A percentile compares a stretch with the other conserved stretches of the same genome.
phyloP scores from a whole-genome alignment of 805 yeast species.

The Saccharomycopsis guyanensis region DNA sequence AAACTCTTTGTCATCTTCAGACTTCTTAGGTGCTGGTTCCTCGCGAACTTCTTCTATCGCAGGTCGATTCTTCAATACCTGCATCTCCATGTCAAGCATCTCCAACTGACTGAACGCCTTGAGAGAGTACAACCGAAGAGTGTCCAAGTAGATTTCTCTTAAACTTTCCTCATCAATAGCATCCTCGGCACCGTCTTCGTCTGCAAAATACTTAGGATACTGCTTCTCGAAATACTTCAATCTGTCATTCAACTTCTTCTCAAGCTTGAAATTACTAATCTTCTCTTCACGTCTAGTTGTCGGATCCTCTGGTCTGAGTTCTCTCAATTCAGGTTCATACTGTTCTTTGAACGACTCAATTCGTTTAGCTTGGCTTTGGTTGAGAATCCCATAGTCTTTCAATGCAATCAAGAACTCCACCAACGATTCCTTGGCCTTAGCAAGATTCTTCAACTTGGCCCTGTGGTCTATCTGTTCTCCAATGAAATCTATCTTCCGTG shows the following conservation, averaged over 20 bases:
- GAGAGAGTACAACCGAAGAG: conserved; percentile 44
- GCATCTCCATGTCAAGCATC: conserved; percentile 54
- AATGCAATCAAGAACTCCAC: conserved; percentile 40
- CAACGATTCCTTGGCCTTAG: conserved; percentile 36
- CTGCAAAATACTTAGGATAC: conserved; percentile 28
- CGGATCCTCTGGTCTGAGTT: conserved; percentile 31
- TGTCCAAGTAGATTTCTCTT: conserved; percentile 48
- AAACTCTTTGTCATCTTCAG: conserved; percentile 27
- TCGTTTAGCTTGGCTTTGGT: conserved; percentile 30
- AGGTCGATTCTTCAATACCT: conserved; percentile 47
- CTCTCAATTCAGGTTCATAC: conserved; percentile 34
- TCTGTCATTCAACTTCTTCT: conserved; percentile 43
- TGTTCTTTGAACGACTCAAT: conserved; percentile 31
- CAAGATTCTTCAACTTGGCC: conserved; percentile 28
- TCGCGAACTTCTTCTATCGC: not conserved
- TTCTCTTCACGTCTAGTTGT: conserved; percentile 56
- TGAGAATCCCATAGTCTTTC: conserved; percentile 39
- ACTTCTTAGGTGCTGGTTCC: conserved; percentile 24
- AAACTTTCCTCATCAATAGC: conserved; percentile 55
- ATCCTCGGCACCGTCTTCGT: conserved; percentile 25
- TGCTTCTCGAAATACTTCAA: conserved; percentile 34
- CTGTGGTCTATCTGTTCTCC: conserved; percentile 18
- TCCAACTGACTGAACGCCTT: conserved; percentile 52
- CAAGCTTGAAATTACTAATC: conserved; percentile 57
- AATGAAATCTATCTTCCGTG: conserved; percentile 25